phyloP scores from a whole-genome alignment of 352 stramenopile species.

The Phytophthora capsici region DNA sequence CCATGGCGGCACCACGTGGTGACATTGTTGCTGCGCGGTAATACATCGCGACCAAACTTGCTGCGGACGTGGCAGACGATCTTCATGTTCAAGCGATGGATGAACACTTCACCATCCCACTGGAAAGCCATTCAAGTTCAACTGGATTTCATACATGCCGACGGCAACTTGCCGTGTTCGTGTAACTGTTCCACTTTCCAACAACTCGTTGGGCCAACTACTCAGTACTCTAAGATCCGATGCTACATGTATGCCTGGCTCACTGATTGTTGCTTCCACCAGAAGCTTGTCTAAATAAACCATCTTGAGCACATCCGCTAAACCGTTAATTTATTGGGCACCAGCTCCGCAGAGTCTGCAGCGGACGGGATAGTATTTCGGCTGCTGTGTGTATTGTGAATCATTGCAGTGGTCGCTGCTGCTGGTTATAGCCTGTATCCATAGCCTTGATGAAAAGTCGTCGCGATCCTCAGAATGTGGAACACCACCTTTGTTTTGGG shows the following conservation, averaged over 20 bases:
- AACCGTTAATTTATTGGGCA: too few relatives aligned
- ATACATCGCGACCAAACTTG: conserved; percentile 3
- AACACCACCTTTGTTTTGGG: too few relatives aligned
- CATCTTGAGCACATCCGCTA: not conserved
- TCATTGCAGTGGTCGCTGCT: too few relatives aligned
- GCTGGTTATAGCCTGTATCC: too few relatives aligned
- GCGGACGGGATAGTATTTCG: not conserved
- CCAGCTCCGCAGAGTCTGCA: too few relatives aligned
- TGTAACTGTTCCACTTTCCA: conserved; percentile 1
- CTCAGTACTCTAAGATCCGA: conserved; percentile 3
- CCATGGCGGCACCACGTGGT: conserved; percentile 10
- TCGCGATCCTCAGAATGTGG: too few relatives aligned
- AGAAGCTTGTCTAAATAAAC: not conserved
- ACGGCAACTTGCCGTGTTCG: not conserved
- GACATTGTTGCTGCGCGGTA: not conserved
- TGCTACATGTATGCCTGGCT: not conserved
- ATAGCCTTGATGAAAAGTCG: too few relatives aligned
- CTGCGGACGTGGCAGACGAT: conserved; percentile 23
- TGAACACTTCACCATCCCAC: conserved; percentile 13
- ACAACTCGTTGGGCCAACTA: not conserved
- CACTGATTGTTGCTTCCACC: not conserved
- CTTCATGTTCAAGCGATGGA: conserved; percentile 20
- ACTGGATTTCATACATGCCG: conserved; percentile 13
- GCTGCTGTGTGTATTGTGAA: too few relatives aligned
- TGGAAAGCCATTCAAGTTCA: conserved; percentile 22